A percentile compares a stretch with the other conserved stretches of the same genome.
These are phyloP conservation scores for Stereocaulon alpinum DNA, from an alignment of 495 filamentous ascomycete genomes.

Conservation along the genomic window DNA sequence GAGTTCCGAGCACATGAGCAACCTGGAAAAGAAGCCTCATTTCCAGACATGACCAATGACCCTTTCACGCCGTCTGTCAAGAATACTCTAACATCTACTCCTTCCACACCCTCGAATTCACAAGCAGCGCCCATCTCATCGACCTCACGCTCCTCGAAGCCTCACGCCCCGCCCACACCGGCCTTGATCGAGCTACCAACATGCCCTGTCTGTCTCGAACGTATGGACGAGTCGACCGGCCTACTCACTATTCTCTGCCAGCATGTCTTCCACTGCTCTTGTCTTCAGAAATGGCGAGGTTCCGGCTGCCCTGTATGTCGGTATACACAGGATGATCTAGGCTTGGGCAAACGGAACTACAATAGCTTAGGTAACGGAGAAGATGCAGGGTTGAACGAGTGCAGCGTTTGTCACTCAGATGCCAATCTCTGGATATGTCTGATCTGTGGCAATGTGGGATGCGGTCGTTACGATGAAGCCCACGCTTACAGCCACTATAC, in stretches of 20 bases:
- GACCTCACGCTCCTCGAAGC: slow-evolving; percentile 56
- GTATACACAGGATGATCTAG: slow-evolving; percentile 58
- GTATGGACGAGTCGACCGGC: slow-evolving; percentile 96
- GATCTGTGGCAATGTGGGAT: slow-evolving; percentile 88
- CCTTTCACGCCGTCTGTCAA: slow-evolving; percentile 47
- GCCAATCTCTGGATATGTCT: slow-evolving; percentile 88
- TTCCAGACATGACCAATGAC: slow-evolving; percentile 53
- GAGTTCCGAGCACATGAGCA: slow-evolving; percentile 44
- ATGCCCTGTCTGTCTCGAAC: slow-evolving; percentile 91
- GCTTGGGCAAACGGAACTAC: slow-evolving; percentile 23
- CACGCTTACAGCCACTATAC: slow-evolving; percentile 95
- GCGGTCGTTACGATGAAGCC: slow-evolving; percentile 84
- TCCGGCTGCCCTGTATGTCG: slow-evolving; percentile 90
- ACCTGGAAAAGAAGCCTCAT: slow-evolving; percentile 32
- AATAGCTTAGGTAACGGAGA: slow-evolving; percentile 19
- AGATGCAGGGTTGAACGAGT: slow-evolving; percentile 40
- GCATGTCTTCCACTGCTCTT: slow-evolving; percentile 96
- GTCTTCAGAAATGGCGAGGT: slow-evolving; percentile 92
- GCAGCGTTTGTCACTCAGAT: slow-evolving; percentile 63
- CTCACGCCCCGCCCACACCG: slow-evolving; percentile 84
- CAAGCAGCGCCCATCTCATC: slow-evolving; percentile 40
- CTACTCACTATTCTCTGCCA: slow-evolving; percentile 93
- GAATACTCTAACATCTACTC: slow-evolving; percentile 21
- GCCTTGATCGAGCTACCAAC: slow-evolving; percentile 86
- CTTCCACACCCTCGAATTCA: slow-evolving; percentile 31